Evolutionary conservation across 2,329 filamentous ascomycete species (phyloP).

Genomic region (Hypoxylon sp.): DNA sequence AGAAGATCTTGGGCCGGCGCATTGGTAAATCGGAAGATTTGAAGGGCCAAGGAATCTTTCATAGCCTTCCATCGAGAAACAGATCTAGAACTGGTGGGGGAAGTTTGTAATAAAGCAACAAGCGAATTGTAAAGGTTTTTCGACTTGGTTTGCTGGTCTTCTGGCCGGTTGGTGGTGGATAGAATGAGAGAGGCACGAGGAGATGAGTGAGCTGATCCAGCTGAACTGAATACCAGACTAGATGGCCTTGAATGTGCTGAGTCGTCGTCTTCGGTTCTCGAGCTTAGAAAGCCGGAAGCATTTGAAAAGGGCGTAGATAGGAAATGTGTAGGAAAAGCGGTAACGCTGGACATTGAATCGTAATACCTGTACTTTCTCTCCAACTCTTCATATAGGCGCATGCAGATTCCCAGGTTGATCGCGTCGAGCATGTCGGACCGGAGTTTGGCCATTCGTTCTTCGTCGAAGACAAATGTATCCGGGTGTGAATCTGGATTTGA

Average conservation of each 20-base stretch:
- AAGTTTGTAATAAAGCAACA: constrained; percentile 68
- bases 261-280: constrained; percentile 53
- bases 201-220: constrained; percentile 65
- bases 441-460: constrained; percentile 73
- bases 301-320: constrained; percentile 50
- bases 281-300: constrained; percentile 47
- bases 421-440: constrained; percentile 73
- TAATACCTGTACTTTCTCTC: constrained; percentile 62
- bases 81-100: constrained; percentile 60
- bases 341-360: constrained; percentile 47
- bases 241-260: constrained; percentile 64
- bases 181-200: constrained; percentile 64
- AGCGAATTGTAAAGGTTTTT: constrained; percentile 68
- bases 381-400: constrained; percentile 70
- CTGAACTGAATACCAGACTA: constrained; percentile 66
- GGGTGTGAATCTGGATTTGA: constrained; percentile 71
- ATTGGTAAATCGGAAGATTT: constrained; percentile 71
- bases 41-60: constrained; percentile 67
- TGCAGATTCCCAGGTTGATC: constrained; percentile 75
- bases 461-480: constrained; percentile 75
- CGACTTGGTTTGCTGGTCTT: constrained; percentile 60
- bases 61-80: constrained; percentile 67
- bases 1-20: constrained; percentile 64
- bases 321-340: constrained; percentile 46
- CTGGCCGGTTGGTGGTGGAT: constrained; percentile 57